A percentile compares a stretch with the other conserved stretches of the same genome.
phyloP scores from a whole-genome alignment of 129 eudicot genomes.

The Artemisia argyi region DNA sequence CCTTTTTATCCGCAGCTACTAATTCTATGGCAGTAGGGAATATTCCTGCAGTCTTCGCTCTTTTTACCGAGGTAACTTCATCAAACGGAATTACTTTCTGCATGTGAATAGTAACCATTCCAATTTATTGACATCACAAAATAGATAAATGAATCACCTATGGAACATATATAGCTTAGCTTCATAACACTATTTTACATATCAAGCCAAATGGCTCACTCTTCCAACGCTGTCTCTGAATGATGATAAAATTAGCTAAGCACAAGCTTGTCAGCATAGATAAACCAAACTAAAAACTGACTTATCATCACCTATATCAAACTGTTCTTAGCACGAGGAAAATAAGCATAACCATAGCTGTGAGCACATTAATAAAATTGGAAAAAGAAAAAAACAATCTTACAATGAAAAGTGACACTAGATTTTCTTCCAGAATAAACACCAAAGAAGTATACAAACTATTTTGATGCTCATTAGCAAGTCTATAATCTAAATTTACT shows the following conservation, averaged over 20 bases:
- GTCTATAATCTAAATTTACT: too few species aligned
- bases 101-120: constrained; percentile 24
- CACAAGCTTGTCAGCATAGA: neutral
- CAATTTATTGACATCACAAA: constrained; percentile 1
- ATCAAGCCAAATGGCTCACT: constrained; percentile 4
- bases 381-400: too few species aligned
- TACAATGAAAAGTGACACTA: too few species aligned
- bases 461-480: too few species aligned
- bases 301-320: neutral
- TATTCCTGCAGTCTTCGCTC: constrained; percentile 92
- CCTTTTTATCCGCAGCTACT: constrained; percentile 78
- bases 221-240: neutral
- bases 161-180: constrained; percentile 2
- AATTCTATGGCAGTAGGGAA: constrained; percentile 98
- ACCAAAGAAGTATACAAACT: neutral
- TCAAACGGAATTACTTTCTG: constrained; percentile 84
- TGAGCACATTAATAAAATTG: neutral
- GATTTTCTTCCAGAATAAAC: too few species aligned
- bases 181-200: neutral
- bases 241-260: too few species aligned
- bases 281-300: neutral
- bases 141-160: constrained; percentile 9
- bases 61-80: constrained; percentile 73
- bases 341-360: neutral
- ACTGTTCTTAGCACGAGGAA: neutral